Percentiles rank a stretch among this genome's conserved stretches.
phyloP scores from a whole-genome alignment of 2,329 filamentous ascomycete genomes.

The Aureobasidium sp. region DNA sequence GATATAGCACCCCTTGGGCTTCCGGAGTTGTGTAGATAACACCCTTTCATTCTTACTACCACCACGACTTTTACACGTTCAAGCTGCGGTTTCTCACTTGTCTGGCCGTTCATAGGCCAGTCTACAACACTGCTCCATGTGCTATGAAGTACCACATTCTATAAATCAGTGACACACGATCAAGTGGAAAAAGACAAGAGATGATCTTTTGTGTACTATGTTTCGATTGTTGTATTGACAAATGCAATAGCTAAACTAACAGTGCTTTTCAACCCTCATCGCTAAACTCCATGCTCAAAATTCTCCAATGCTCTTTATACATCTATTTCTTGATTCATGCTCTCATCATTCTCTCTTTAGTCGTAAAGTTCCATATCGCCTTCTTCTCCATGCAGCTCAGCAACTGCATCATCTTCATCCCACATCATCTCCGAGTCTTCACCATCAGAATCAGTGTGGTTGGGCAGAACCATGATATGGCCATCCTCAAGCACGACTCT shows the following conservation, averaged over 20 bases:
- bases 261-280: not conserved
- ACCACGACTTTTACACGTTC: not conserved
- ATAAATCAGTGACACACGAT: too few species aligned
- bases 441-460: slow-evolving; percentile 60
- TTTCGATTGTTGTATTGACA: not conserved
- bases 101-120: too few species aligned
- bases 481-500: slow-evolving; percentile 70
- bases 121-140: too few species aligned
- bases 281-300: not conserved
- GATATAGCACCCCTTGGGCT: slow-evolving; percentile 3
- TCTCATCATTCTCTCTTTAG: slow-evolving; percentile 22
- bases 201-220: not conserved
- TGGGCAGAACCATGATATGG: slow-evolving; percentile 71
- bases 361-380: slow-evolving; percentile 57
- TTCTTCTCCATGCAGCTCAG: slow-evolving; percentile 50
- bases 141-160: not conserved
- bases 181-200: too few species aligned
- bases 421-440: slow-evolving; percentile 55
- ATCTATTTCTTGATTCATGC: not conserved
- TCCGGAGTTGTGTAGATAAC: slow-evolving; percentile 10
- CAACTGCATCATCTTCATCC: slow-evolving; percentile 63
- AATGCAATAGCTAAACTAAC: not conserved
- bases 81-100: too few species aligned
- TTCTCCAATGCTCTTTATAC: not conserved
- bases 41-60: not conserved